A percentile compares a stretch with the other conserved stretches of the same genome.
Evolutionary conservation across 2,329 filamentous ascomycete genomes (phyloP).

Genomic region (Neoscytalidium dimidiatum): DNA sequence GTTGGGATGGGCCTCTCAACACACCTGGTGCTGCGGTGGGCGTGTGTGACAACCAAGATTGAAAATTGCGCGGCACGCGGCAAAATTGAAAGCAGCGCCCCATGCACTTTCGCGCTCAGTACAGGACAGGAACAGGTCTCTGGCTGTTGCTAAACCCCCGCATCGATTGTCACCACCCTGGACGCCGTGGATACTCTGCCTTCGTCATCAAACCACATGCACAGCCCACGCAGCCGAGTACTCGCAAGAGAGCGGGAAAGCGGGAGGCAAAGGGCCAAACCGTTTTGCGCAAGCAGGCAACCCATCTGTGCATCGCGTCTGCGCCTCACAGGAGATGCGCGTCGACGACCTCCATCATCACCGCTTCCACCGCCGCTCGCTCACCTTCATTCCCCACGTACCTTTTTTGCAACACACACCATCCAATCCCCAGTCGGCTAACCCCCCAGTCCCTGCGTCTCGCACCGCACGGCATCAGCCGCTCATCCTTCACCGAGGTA

Average conservation of each 20-base stretch:
- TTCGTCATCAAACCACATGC: conserved; percentile 9
- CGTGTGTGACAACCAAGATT: conserved; percentile 1
- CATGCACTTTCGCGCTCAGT: neutral
- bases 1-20: neutral
- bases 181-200: neutral
- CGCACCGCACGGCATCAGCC: conserved; percentile 7
- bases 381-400: neutral
- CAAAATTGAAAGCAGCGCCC: too few species aligned
- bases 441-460: conserved; percentile 3
- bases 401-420: neutral
- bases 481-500: neutral
- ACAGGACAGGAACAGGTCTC: neutral
- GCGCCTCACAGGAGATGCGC: neutral
- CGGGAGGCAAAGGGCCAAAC: neutral
- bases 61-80: too few species aligned
- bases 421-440: neutral
- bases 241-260: neutral
- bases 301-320: neutral
- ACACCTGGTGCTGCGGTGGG: too few species aligned
- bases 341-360: neutral
- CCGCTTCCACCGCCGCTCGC: neutral
- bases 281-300: neutral
- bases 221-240: neutral
- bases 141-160: neutral
- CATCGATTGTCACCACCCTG: neutral